These are phyloP conservation scores for Melampsora larici-populina DNA, from an alignment of 1,284 basidiomycete species.

Conservation along the genomic window DNA sequence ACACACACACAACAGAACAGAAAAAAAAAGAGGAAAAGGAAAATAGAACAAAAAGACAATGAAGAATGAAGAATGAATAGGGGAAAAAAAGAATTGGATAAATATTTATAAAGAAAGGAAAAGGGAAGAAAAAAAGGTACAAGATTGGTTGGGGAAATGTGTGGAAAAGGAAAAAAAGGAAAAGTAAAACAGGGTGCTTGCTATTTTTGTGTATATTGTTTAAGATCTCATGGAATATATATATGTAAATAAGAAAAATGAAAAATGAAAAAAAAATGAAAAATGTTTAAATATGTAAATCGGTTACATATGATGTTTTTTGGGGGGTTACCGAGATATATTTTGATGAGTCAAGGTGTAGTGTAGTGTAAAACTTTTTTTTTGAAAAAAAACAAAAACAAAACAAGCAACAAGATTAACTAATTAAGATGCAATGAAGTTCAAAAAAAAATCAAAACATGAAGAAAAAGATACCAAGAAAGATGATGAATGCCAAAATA, in stretches of 20 bases:
- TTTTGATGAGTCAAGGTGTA: neutral
- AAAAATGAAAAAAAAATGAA: neutral
- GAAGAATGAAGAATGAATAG: neutral
- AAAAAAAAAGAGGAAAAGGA: neutral
- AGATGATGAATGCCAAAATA: no score
- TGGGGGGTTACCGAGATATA: neutral
- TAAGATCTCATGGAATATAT: neutral
- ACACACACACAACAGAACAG: neutral
- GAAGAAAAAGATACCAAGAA: no score
- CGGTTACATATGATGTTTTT: no score
- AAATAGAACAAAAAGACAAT: neutral
- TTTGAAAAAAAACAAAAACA: no score
- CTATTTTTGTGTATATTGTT: neutral
- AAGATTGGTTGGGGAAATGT: neutral
- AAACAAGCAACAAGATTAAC: no score
- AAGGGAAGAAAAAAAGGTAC: neutral
- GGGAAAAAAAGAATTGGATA: neutral
- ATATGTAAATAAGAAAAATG: neutral
- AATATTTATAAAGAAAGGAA: neutral
- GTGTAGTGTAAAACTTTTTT: no score
- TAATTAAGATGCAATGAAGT: no score
- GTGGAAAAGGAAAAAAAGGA: neutral
- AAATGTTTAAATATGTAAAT: no score
- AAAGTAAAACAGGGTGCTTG: neutral
- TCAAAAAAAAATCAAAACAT: no score